A percentile compares a stretch with the other conserved stretches of the same genome.
Evolutionary conservation across 2,329 filamentous ascomycete species (phyloP).

Genomic region (Sclerotinia minor): DNA sequence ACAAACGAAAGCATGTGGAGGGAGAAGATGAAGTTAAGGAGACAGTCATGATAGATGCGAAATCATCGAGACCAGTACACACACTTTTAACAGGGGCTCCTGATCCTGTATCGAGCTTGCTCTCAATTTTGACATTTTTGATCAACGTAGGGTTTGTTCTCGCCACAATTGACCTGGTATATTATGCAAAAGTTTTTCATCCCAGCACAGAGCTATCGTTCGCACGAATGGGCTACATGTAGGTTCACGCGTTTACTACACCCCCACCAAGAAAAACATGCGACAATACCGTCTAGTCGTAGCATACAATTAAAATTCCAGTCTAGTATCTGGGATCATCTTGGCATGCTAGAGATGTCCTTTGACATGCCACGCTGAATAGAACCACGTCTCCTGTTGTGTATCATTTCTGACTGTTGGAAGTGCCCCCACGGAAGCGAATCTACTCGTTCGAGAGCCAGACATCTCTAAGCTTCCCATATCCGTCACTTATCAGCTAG

Average conservation of each 20-base stretch:
- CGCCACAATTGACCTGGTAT: slow-evolving; percentile 75
- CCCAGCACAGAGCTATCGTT: slow-evolving; percentile 77
- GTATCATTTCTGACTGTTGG: neutral
- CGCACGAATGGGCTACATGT: slow-evolving; percentile 79
- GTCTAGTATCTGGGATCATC: neutral
- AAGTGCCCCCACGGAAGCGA: slow-evolving; percentile 70
- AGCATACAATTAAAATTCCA: neutral
- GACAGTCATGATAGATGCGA: slow-evolving; percentile 59
- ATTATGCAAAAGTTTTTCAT: slow-evolving; percentile 68
- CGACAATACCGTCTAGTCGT: neutral
- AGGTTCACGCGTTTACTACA: neutral
- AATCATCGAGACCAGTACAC: slow-evolving; percentile 56
- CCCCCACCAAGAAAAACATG: neutral
- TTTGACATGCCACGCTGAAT: neutral
- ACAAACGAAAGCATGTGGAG: slow-evolving; percentile 44
- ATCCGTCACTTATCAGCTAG: slow-evolving; percentile 64
- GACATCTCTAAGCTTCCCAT: slow-evolving; percentile 72
- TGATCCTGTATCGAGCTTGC: slow-evolving; percentile 64
- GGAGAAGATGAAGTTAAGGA: slow-evolving; percentile 63
- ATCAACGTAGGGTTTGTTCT: slow-evolving; percentile 70
- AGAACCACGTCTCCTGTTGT: neutral
- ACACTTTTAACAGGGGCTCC: slow-evolving; percentile 77
- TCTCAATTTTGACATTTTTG: slow-evolving; percentile 66
- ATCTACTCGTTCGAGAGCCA: slow-evolving; percentile 81
- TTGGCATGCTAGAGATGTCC: neutral